A percentile compares a stretch with the other conserved stretches of the same genome.
These are phyloP conservation scores for Trichocladium antarcticum DNA, from an alignment of 495 filamentous ascomycete genomes.

Conservation along the genomic window DNA sequence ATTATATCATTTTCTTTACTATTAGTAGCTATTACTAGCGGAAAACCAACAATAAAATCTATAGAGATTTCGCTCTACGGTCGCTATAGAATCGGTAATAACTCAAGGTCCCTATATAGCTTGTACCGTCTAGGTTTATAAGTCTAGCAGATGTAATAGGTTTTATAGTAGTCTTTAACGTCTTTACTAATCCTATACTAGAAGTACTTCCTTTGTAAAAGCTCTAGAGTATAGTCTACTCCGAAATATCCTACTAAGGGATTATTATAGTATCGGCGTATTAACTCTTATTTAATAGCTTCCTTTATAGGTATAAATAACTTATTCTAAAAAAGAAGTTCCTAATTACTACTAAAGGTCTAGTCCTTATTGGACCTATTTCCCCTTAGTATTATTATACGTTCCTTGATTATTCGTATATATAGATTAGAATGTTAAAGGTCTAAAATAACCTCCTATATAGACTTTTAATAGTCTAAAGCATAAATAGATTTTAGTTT, in stretches of 20 bases:
- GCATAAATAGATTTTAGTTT: no score
- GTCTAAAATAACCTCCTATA: no score
- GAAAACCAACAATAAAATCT: not conserved
- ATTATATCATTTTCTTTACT: not conserved
- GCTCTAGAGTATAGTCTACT: not conserved
- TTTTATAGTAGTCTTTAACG: not conserved
- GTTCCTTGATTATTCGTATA: no score
- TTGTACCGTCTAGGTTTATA: not conserved
- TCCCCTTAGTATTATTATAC: no score
- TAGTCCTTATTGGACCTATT: no score
- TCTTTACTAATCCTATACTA: not conserved
- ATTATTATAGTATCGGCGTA: not conserved
- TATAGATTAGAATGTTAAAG: no score
- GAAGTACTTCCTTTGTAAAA: not conserved
- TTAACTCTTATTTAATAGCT: not conserved
- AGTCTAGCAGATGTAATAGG: not conserved
- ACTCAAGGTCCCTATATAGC: not conserved
- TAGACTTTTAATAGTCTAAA: no score
- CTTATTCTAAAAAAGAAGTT: not conserved
- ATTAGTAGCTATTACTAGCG: not conserved
- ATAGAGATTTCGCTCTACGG: not conserved
- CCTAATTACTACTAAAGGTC: no score
- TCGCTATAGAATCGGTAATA: not conserved
- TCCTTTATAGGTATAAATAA: not conserved
- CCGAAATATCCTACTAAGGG: not conserved